Conservation (phyloP, 108 stramenopile genomes). For the Mayamaea pseudoterrestris region DNA sequence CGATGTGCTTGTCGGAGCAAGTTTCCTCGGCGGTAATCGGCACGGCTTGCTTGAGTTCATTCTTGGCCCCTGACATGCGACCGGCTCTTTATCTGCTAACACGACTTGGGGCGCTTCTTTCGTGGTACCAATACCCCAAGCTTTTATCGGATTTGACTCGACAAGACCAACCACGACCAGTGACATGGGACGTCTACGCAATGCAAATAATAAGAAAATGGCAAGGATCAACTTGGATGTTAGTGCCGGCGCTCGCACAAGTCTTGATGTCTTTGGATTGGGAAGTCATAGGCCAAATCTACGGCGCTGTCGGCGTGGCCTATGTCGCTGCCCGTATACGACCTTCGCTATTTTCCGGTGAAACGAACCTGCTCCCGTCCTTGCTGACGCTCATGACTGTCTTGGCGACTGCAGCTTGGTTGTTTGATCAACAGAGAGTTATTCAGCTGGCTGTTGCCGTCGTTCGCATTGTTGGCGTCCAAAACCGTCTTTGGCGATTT, state of each 20-base stretch:
- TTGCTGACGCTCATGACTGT: no score
- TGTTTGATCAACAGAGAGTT: no score
- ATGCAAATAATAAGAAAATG: background rate
- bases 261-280: no score
- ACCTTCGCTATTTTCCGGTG: background rate
- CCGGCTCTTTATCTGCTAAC: background rate
- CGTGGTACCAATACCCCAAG: background rate
- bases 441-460: background rate
- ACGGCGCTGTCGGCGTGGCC: background rate
- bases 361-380: background rate
- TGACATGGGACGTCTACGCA: background rate
- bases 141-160: background rate
- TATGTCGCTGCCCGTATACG: background rate
- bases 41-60: background rate
- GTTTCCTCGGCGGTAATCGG: background rate
- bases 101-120: background rate
- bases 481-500: background rate
- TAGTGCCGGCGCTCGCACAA: background rate
- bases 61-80: background rate
- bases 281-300: no score
- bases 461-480: background rate
- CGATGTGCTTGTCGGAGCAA: constrained; percentile 1
- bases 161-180: background rate
- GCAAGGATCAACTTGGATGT: background rate
- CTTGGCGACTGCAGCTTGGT: no score